phyloP scores from a whole-genome alignment of 345 rosid species.

The Gossypium herbaceum region DNA sequence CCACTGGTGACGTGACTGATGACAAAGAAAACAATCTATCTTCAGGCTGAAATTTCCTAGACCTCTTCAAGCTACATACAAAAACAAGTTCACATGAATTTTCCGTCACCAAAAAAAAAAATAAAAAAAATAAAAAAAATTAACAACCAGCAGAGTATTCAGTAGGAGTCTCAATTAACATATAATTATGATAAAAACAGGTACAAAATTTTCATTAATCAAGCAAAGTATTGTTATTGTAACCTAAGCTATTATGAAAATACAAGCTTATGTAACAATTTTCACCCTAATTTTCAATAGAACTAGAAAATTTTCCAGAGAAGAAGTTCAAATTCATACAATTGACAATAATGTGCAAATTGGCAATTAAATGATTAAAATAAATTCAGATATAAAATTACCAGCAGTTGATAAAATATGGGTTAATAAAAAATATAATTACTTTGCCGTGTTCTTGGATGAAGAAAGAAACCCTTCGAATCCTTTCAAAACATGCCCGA shows the following conservation, averaged over 20 bases:
- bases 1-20: conserved; percentile 52
- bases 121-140: too few species aligned
- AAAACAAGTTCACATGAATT: conserved; percentile 12
- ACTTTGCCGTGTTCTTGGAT: conserved; percentile 42
- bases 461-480: conserved; percentile 51
- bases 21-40: conserved; percentile 58
- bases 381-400: neutral
- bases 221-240: neutral
- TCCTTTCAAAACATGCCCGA: conserved; percentile 40
- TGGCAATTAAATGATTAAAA: neutral
- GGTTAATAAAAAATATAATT: neutral
- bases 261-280: neutral
- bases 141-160: neutral
- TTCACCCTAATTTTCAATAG: neutral
- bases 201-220: neutral
- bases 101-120: neutral
- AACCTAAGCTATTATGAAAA: neutral
- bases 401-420: neutral
- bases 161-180: neutral
- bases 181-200: too few species aligned
- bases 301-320: neutral
- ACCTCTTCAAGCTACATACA: conserved; percentile 52
- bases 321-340: neutral
- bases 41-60: conserved; percentile 54
- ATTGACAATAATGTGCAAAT: neutral